Percentiles rank a stretch among this genome's conserved stretches.
These are phyloP conservation scores for Hyaloscypha hepaticicola DNA, from an alignment of 495 filamentous ascomycete species.

Conservation along the genomic window DNA sequence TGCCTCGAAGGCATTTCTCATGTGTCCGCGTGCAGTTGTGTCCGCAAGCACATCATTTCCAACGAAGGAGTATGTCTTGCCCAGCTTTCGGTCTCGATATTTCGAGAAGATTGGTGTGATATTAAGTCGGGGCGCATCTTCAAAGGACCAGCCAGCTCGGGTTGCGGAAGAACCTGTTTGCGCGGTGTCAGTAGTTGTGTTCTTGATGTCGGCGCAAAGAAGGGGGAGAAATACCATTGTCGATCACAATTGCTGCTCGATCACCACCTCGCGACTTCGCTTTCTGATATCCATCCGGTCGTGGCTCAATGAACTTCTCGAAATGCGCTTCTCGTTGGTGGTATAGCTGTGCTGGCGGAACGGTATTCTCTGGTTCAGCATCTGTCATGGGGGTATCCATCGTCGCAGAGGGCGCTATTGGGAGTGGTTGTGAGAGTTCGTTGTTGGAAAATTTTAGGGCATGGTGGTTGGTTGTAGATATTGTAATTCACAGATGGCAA, in stretches of 20 bases:
- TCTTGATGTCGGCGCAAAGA: slow-evolving; percentile 7
- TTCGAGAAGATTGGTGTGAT: slow-evolving; percentile 89
- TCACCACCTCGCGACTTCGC: slow-evolving; percentile 50
- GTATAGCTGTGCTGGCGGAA: slow-evolving; percentile 33
- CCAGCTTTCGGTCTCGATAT: slow-evolving; percentile 89
- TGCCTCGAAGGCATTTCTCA: slow-evolving; percentile 86
- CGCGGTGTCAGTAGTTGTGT: slow-evolving; percentile 9
- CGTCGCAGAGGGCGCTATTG: slow-evolving; percentile 30
- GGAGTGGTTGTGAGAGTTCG: background rate
- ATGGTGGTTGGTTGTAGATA: slow-evolving; percentile 11
- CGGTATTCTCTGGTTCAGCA: slow-evolving; percentile 17
- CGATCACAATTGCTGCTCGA: slow-evolving; percentile 83
- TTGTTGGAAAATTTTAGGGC: slow-evolving; percentile 17
- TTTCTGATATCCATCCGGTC: slow-evolving; percentile 63
- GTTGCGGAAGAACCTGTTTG: slow-evolving; percentile 76
- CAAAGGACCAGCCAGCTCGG: slow-evolving; percentile 94
- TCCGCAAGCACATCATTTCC: slow-evolving; percentile 91
- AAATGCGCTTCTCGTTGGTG: slow-evolving; percentile 73
- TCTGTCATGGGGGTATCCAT: slow-evolving; percentile 16
- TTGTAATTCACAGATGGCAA: background rate
- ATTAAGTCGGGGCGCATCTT: slow-evolving; percentile 70
- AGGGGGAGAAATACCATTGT: slow-evolving; percentile 70
- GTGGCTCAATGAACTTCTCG: slow-evolving; percentile 65
- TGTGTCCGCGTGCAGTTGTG: slow-evolving; percentile 86
- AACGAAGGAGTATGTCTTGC: slow-evolving; percentile 84